These are phyloP conservation scores for Lasiosphaeria miniovina DNA, from an alignment of 495 filamentous ascomycete species.

Conservation along the genomic window DNA sequence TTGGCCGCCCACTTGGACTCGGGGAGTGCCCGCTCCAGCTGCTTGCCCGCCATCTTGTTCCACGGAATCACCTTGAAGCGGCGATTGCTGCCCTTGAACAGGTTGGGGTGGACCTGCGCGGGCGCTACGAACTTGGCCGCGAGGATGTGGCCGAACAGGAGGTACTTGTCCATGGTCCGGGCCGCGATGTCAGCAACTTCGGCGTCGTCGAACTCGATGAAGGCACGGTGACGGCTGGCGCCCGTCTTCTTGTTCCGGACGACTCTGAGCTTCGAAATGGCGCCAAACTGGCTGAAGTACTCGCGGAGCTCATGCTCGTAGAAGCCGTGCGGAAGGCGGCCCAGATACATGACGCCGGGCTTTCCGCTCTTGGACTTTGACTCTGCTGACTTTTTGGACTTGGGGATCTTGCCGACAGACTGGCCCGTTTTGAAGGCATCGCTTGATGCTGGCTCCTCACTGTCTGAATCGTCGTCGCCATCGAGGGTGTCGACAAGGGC, in stretches of 20 bases:
- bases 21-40: constrained; percentile 62
- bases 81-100: constrained; percentile 85
- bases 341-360: constrained; percentile 83
- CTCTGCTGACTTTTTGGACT: constrained; percentile 54
- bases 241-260: constrained; percentile 90
- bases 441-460: constrained; percentile 53
- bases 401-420: constrained; percentile 59
- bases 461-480: constrained; percentile 64
- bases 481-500: constrained; percentile 74
- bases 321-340: constrained; percentile 89
- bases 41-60: constrained; percentile 75
- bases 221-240: constrained; percentile 84
- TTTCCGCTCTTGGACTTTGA: constrained; percentile 38
- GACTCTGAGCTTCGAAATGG: constrained; percentile 74
- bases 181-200: constrained; percentile 85
- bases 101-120: constrained; percentile 70
- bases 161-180: constrained; percentile 95
- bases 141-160: constrained; percentile 88
- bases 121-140: constrained; percentile 75
- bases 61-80: constrained; percentile 85
- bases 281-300: constrained; percentile 95
- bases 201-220: constrained; percentile 78
- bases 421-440: constrained; percentile 51
- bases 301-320: constrained; percentile 92
- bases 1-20: constrained; percentile 74